Evolutionary conservation across 2,329 filamentous ascomycete species (phyloP), one percentile per base, ranked within the genome.

Genomic region (Dichotomopilus funicola): DNA sequence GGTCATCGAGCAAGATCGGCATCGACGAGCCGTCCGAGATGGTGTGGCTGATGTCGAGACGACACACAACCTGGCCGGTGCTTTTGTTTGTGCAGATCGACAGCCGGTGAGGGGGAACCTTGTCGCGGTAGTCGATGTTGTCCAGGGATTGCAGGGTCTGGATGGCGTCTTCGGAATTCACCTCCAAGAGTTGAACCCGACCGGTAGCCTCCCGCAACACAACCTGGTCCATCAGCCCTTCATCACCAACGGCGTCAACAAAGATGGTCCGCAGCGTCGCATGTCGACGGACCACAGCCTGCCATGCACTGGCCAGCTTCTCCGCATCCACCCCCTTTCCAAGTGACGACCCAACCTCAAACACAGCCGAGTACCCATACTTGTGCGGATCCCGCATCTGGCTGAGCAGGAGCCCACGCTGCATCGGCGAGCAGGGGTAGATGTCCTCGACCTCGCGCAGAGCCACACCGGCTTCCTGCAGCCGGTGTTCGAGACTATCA

Each of bases 21-120:
- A 78, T 71, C 0, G 78, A 79, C 34, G 70, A 72, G 1, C 77
- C 78, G 63, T 81, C 78, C 65, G 73, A 75, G 27, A 77, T 73
- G 5, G 73, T 73, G 60, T 80, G 78, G 58, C 73, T 79, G 60
- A 73, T 65, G 13, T 72, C 70, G 8, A 73, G 53, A 33, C 61
- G 64, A 42, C 64, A 65, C 42, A 62, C 56, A 3, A 62, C 42
- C 46, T 55, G 31, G 8, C 61, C 51, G 4, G 4, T 42, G 19
- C 19, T 27, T 4, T 37, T 10, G 5, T 47, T 49, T n/a, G 31
- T 54, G 50, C 56, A 63, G 34, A 64, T 19, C 1, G 58, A 42
- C 35, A 65, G 57, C 1, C 59, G 54, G 31, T 64, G 63, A 1
- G 59, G 52, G 5, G 63, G 63, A 42, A 51, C 59, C 47, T 60